Evolutionary conservation across 2,329 filamentous ascomycete species (phyloP).

Genomic region (Huntiella omanensis): DNA sequence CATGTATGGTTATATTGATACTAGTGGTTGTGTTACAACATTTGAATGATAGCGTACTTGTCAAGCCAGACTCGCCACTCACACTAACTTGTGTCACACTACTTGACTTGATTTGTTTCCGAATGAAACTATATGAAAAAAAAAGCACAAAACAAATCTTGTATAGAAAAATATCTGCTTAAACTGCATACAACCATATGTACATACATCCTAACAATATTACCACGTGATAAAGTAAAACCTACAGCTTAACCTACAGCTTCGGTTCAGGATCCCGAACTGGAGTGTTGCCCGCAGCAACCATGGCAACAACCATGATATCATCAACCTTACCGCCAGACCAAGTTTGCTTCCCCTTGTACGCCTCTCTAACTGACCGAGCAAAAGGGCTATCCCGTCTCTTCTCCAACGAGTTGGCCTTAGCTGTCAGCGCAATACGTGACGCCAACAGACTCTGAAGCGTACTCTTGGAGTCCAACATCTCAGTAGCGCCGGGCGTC

Average conservation of each 20-base stretch:
- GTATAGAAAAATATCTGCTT: background rate
- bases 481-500: conserved; percentile 13
- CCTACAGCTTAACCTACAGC: background rate
- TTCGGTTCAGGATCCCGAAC: background rate
- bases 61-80: too few species aligned
- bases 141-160: background rate
- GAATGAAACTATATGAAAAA: background rate
- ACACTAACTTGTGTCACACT: too few species aligned
- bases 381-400: conserved; percentile 84
- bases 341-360: conserved; percentile 61
- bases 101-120: background rate
- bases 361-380: conserved; percentile 77
- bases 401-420: conserved; percentile 62
- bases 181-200: conserved; percentile 1
- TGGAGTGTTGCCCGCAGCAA: conserved; percentile 47
- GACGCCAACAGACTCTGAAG: conserved; percentile 65
- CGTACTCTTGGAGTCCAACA: conserved; percentile 21
- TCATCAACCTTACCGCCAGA: conserved; percentile 90
- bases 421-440: conserved; percentile 64
- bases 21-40: too few species aligned
- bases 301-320: conserved; percentile 67
- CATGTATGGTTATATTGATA: too few species aligned
- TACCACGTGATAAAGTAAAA: background rate
- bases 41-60: too few species aligned
- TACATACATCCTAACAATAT: too few species aligned